Evolutionary conservation across 495 filamentous ascomycete genomes (phyloP).

Genomic region (Cenococcum geophilum): DNA sequence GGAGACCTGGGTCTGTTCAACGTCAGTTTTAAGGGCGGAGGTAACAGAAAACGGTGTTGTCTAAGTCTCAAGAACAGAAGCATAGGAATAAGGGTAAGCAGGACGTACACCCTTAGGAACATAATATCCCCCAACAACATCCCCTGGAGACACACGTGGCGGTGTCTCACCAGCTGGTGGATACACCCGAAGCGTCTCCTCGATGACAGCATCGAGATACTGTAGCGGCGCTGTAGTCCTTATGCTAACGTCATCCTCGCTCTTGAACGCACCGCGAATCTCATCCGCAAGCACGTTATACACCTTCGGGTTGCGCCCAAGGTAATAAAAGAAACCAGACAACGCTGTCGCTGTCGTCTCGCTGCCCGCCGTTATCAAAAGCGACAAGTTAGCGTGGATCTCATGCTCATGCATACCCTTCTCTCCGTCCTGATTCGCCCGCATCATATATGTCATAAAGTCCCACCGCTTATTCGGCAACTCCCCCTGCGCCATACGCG

Average conservation of each 20-base stretch:
- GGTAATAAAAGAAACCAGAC: slow-evolving; percentile 16
- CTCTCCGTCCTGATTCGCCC: slow-evolving; percentile 11
- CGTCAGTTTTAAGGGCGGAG: no score
- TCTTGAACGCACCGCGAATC: slow-evolving; percentile 13
- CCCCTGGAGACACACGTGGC: slow-evolving; percentile 12
- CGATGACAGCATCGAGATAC: slow-evolving; percentile 25
- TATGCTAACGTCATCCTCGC: slow-evolving; percentile 13
- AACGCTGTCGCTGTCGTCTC: slow-evolving; percentile 28
- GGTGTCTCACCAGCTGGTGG: slow-evolving; percentile 5
- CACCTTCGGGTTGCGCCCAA: slow-evolving; percentile 14
- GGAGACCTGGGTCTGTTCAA: slow-evolving; percentile 8
- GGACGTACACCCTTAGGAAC: neutral
- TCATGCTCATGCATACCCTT: slow-evolving; percentile 1
- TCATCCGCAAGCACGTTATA: slow-evolving; percentile 13
- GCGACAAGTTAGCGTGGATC: slow-evolving; percentile 12
- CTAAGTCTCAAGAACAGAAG: neutral
- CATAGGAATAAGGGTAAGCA: neutral
- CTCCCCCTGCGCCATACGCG: slow-evolving; percentile 13
- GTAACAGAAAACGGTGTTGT: neutral
- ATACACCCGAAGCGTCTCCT: slow-evolving; percentile 25
- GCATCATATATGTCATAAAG: slow-evolving; percentile 21
- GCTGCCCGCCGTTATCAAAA: slow-evolving; percentile 21
- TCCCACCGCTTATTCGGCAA: slow-evolving; percentile 15
- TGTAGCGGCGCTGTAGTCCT: neutral
- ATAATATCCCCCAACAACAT: slow-evolving; percentile 12